Conservation (phyloP, 140 eudicot species). For the Erigeron philadelphicus region DNA sequence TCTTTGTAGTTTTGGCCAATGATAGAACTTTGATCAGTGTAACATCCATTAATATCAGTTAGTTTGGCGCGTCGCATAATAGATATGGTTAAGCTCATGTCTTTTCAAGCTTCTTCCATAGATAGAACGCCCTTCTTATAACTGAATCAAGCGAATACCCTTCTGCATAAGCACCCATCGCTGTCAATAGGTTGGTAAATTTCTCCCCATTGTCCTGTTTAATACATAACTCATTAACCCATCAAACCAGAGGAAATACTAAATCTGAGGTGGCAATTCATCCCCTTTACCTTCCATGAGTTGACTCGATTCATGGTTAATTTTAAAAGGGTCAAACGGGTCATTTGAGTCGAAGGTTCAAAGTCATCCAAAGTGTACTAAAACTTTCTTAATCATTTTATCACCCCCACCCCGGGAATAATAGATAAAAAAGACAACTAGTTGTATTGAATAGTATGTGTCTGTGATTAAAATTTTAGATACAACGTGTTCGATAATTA, state of each 20-base stretch:
- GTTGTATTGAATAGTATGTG: not conserved
- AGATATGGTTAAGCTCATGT: conserved; percentile 3
- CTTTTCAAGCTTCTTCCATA: conserved; percentile 85
- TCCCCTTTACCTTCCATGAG: not conserved
- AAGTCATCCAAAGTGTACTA: not conserved
- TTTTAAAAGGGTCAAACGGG: not conserved
- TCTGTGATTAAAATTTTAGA: not conserved
- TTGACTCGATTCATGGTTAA: not conserved
- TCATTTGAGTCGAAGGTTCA: too few species aligned
- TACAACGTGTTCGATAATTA: not conserved
- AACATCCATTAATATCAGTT: not conserved
- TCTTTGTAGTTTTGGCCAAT: not conserved
- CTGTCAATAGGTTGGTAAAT: conserved; percentile 74
- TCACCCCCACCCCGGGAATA: not conserved
- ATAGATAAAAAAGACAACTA: not conserved
- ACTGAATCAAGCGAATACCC: conserved; percentile 90
- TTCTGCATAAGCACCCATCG: conserved; percentile 96
- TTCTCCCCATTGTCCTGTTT: conserved; percentile 91
- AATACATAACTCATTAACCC: conserved; percentile 1
- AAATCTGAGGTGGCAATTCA: not conserved
- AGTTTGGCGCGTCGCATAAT: not conserved
- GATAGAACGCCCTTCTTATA: conserved; percentile 63
- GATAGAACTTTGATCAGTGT: conserved; percentile 1
- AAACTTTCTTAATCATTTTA: not conserved
- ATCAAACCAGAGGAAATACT: conserved; percentile 4